phyloP scores from a whole-genome alignment of 257 asterid genomes.

The Nicotiana tabacum region DNA sequence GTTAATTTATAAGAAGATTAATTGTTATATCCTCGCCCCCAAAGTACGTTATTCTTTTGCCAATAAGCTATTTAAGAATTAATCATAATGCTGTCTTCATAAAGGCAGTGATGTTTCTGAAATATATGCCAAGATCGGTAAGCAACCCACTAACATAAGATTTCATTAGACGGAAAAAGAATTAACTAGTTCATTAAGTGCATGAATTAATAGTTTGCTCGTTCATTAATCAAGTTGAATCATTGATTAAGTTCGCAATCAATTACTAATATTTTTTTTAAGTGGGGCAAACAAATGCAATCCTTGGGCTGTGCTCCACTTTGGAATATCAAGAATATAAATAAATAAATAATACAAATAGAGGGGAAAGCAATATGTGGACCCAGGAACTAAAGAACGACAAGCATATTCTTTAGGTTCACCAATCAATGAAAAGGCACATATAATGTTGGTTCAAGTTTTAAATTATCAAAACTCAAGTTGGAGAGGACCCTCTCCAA shows the following conservation, averaged over 20 bases:
- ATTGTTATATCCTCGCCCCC: background rate
- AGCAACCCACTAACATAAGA: background rate
- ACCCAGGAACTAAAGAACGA: background rate
- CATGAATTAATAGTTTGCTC: background rate
- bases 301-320: background rate
- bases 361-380: background rate
- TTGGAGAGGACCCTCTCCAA: background rate
- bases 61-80: background rate
- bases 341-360: background rate
- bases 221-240: background rate
- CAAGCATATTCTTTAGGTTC: background rate
- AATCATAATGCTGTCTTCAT: background rate
- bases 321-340: background rate
- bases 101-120: background rate
- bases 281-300: background rate
- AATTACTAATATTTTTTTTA: background rate
- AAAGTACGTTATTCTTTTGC: background rate
- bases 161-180: background rate
- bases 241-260: background rate
- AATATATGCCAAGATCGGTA: background rate
- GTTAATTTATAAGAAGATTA: background rate
- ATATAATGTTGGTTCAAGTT: background rate
- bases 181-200: background rate
- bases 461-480: background rate
- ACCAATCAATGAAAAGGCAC: background rate